A percentile compares a stretch with the other conserved stretches of the same genome.
Conservation (phyloP, 805 yeast genomes). For the Cyberlindnera sargentensis region DNA sequence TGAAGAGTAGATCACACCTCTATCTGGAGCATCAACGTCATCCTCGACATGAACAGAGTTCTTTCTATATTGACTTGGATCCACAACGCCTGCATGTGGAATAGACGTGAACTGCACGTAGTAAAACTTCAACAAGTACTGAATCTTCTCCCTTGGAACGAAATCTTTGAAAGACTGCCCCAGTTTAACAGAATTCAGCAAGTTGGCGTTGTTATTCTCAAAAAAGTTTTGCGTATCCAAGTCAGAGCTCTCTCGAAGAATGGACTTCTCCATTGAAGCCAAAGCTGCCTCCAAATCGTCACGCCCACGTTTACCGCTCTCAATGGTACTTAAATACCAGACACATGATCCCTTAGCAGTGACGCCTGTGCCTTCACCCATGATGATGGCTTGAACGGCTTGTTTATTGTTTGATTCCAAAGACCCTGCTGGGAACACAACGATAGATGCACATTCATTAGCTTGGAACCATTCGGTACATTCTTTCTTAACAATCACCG, state of each 20-base stretch:
- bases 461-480: conserved; percentile 91
- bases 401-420: conserved; percentile 53
- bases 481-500: conserved; percentile 76
- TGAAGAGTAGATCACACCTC: conserved; percentile 42
- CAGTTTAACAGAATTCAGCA: conserved; percentile 72
- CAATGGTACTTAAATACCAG: conserved; percentile 84
- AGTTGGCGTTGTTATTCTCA: conserved; percentile 46
- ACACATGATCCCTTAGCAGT: conserved; percentile 83
- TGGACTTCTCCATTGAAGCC: conserved; percentile 68
- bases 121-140: conserved; percentile 52
- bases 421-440: conserved; percentile 87
- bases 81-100: conserved; percentile 49
- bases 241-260: conserved; percentile 67
- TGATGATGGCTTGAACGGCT: conserved; percentile 81
- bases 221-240: conserved; percentile 29
- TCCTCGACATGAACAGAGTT: conserved; percentile 26
- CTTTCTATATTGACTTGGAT: conserved; percentile 32
- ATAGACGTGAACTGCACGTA: conserved; percentile 53
- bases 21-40: conserved; percentile 31
- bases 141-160: conserved; percentile 69
- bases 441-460: conserved; percentile 77
- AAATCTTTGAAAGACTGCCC: conserved; percentile 83
- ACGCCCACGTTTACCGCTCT: conserved; percentile 61
- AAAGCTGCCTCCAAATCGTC: conserved; percentile 76
- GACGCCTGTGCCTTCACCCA: conserved; percentile 82